phyloP scores from a whole-genome alignment of 495 filamentous ascomycete species.

The Apodospora peruviana region DNA sequence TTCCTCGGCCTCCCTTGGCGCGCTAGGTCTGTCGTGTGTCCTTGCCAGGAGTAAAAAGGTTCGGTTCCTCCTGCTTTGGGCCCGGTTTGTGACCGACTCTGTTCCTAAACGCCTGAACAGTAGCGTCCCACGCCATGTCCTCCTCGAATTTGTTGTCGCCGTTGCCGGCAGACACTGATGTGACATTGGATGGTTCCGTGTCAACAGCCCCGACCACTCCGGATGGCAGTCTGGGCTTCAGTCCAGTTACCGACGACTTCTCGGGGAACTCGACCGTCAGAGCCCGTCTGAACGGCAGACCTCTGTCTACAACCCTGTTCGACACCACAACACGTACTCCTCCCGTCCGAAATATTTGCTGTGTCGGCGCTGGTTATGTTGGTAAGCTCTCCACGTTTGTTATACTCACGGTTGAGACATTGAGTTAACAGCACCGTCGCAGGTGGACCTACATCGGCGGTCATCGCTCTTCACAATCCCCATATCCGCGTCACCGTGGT shows the following conservation, averaged over 20 bases:
- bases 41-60: not conserved
- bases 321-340: constrained; percentile 10
- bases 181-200: constrained; percentile 23
- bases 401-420: no score
- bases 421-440: no score
- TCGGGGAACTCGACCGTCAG: constrained; percentile 11
- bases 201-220: constrained; percentile 48
- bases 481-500: constrained; percentile 66
- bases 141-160: constrained; percentile 5
- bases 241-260: constrained; percentile 31
- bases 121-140: not conserved
- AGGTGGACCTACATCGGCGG: constrained; percentile 70
- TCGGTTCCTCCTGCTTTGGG: not conserved
- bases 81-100: not conserved
- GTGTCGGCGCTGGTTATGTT: constrained; percentile 24
- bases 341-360: constrained; percentile 43
- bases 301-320: constrained; percentile 12
- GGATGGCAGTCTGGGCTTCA: constrained; percentile 41
- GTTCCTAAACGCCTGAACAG: not conserved
- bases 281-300: constrained; percentile 9
- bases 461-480: constrained; percentile 66
- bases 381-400: constrained; percentile 11
- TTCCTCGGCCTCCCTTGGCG: not conserved
- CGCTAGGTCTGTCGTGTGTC: no score
- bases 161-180: constrained; percentile 14